phyloP scores from a whole-genome alignment of 768 basidiomycete genomes.

The Lentinula sp. region DNA sequence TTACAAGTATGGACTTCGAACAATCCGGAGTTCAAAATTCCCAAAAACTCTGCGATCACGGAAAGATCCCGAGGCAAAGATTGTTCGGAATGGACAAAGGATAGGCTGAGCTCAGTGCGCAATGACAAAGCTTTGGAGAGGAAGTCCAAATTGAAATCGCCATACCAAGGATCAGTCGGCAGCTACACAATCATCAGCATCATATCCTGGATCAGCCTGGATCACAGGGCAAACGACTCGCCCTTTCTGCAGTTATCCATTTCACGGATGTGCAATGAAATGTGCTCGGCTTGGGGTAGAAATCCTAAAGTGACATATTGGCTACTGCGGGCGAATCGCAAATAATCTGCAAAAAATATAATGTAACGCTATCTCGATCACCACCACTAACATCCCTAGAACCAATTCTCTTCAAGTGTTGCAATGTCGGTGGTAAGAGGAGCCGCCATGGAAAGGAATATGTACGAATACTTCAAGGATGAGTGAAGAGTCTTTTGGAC shows the following conservation, averaged over 20 bases:
- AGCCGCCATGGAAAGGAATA: not conserved
- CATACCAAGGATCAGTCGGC: not conserved
- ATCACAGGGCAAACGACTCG: not conserved
- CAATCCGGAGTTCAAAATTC: not conserved
- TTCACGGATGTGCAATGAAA: not conserved
- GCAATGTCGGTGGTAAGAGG: not conserved
- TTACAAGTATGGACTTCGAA: not conserved
- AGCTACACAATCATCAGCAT: not conserved
- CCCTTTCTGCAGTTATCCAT: not conserved
- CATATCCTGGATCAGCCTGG: too few species aligned
- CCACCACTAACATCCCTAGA: not conserved
- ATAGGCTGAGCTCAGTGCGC: not conserved
- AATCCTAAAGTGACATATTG: not conserved
- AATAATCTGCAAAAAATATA: not conserved
- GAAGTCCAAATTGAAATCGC: not conserved
- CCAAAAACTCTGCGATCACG: not conserved
- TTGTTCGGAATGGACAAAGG: not conserved
- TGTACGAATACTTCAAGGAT: not conserved
- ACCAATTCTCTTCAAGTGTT: not conserved
- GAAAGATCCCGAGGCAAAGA: not conserved
- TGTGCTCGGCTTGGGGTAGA: not conserved
- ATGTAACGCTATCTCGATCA: not conserved
- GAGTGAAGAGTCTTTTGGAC: not conserved
- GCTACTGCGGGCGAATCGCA: not conserved
- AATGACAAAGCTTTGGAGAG: not conserved